Percentiles rank a stretch among this genome's conserved stretches.
phyloP scores from a whole-genome alignment of 2,329 filamentous ascomycete species.

The Arthrobotrys iridis region DNA sequence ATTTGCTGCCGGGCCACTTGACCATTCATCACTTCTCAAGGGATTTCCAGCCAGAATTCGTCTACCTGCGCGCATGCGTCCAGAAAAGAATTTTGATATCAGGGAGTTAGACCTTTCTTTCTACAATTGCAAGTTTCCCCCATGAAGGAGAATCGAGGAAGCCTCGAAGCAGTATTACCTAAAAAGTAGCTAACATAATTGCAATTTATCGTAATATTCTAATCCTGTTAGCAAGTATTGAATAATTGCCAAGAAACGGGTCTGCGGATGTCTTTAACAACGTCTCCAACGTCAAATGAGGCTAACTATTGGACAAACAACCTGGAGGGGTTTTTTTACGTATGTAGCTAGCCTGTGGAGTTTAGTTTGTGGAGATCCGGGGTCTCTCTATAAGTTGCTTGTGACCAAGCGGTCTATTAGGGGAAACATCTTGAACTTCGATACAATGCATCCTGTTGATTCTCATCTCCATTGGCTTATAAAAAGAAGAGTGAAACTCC shows the following conservation, averaged over 20 bases:
- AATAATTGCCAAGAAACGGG: constrained; percentile 15
- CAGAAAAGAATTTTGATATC: too few relatives aligned
- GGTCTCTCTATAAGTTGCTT: background rate
- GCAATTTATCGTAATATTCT: too few relatives aligned
- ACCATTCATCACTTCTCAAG: background rate
- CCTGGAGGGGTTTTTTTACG: background rate
- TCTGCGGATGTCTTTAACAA: background rate
- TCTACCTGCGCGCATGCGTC: too few relatives aligned
- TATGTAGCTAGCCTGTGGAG: background rate
- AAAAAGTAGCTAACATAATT: background rate
- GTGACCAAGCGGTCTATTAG: background rate
- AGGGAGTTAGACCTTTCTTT: too few relatives aligned
- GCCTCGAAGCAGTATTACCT: background rate
- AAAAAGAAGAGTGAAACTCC: too few relatives aligned
- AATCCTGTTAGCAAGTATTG: constrained; percentile 2
- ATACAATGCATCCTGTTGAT: background rate
- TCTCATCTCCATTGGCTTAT: background rate
- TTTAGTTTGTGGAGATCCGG: background rate
- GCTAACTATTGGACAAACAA: too few relatives aligned
- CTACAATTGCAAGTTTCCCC: too few relatives aligned
- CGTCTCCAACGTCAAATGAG: constrained; percentile 1
- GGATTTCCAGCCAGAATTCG: too few relatives aligned
- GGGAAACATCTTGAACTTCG: background rate
- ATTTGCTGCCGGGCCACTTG: too few relatives aligned
- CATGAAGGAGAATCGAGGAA: background rate